Percentiles rank a stretch among this genome's conserved stretches.
phyloP scores from a whole-genome alignment of 108 stramenopile genomes.

The Stephanodiscus triporus region DNA sequence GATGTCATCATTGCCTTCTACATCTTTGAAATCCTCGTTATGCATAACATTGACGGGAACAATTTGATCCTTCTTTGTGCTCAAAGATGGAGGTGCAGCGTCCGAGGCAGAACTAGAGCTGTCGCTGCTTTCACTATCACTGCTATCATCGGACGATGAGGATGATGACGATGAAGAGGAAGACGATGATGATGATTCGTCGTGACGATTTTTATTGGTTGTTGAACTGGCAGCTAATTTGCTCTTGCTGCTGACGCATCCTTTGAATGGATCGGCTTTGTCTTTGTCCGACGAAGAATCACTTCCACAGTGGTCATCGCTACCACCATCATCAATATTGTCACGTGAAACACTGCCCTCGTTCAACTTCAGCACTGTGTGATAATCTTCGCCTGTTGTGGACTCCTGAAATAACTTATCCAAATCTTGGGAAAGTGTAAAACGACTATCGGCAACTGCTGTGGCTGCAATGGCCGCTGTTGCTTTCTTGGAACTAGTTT shows the following conservation, averaged over 20 bases:
- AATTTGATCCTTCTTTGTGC: not conserved
- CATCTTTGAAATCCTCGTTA: constrained; percentile 9
- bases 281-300: constrained; percentile 13
- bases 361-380: constrained; percentile 12
- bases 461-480: not conserved
- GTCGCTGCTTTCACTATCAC: constrained; percentile 15
- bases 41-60: not conserved
- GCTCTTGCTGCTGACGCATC: constrained; percentile 7
- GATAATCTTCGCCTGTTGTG: constrained; percentile 47
- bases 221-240: not conserved
- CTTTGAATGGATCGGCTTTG: constrained; percentile 34
- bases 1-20: not conserved
- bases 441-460: constrained; percentile 25
- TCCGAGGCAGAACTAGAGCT: constrained; percentile 18
- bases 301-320: constrained; percentile 5
- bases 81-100: not conserved
- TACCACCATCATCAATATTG: constrained; percentile 4
- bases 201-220: not conserved
- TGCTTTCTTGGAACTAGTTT: not conserved
- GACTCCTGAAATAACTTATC: constrained; percentile 44
- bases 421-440: constrained; percentile 37
- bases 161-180: constrained; percentile 37
- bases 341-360: not conserved
- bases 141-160: constrained; percentile 15
- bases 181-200: constrained; percentile 16